Conservation (phyloP, 2,329 filamentous ascomycete species). For the Lachnellula subtilissima region DNA sequence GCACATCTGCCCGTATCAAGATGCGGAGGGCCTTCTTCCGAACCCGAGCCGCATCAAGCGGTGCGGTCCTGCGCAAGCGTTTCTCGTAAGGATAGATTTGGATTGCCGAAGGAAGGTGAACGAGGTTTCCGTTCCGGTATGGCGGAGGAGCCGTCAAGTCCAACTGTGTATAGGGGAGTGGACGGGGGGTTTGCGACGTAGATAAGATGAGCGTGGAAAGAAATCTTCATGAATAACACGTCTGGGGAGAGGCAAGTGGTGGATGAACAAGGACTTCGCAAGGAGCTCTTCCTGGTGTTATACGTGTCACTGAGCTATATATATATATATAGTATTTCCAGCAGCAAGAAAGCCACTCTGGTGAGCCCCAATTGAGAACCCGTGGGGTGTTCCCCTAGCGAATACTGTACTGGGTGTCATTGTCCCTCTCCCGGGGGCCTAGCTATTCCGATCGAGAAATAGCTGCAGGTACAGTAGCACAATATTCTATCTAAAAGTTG, state of each 20-base stretch:
- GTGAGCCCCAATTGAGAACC: too few species aligned
- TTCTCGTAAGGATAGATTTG: background rate
- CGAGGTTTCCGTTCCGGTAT: background rate
- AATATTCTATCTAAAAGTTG: background rate
- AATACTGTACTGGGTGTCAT: background rate
- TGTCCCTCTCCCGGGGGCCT: background rate
- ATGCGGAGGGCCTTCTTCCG: slow-evolving; percentile 3
- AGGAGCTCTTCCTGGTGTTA: too few species aligned
- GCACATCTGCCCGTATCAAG: background rate
- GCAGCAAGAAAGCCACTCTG: too few species aligned
- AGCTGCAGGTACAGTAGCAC: background rate
- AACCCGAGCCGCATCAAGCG: background rate
- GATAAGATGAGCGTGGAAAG: background rate
- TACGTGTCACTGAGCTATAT: too few species aligned
- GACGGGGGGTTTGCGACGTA: background rate
- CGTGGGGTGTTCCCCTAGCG: background rate
- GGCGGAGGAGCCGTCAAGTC: background rate
- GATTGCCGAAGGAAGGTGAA: background rate
- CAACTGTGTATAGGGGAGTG: background rate
- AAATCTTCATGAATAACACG: background rate
- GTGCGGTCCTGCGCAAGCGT: background rate
- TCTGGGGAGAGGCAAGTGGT: background rate
- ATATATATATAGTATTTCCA: too few species aligned
- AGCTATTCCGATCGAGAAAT: background rate
- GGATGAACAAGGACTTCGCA: too few species aligned